Conservation (phyloP, 176 grass and related monocot species). For the Raddia distichophylla region DNA sequence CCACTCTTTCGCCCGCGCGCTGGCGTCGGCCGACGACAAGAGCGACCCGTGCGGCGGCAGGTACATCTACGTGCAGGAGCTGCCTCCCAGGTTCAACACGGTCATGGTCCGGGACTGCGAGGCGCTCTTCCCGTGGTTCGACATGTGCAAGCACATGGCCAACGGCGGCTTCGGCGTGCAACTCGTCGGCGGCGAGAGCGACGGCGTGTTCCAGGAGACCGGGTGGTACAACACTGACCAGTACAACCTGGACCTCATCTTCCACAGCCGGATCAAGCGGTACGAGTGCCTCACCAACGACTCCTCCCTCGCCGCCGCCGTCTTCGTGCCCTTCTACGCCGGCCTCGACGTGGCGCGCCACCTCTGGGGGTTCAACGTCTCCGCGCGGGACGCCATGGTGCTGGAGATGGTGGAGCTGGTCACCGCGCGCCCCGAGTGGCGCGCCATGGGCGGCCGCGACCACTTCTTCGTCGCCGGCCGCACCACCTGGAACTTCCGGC, state of each 20-base stretch:
- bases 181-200: slow-evolving; percentile 28
- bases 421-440: slow-evolving; percentile 58
- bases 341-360: slow-evolving; percentile 65
- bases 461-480: slow-evolving; percentile 84
- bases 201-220: slow-evolving; percentile 55
- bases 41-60: slow-evolving; percentile 68
- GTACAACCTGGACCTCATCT: slow-evolving; percentile 73
- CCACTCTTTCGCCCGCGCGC: slow-evolving; percentile 24
- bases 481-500: slow-evolving; percentile 78
- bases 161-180: slow-evolving; percentile 77
- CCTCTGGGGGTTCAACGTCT: slow-evolving; percentile 60
- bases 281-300: slow-evolving; percentile 92
- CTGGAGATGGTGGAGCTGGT: slow-evolving; percentile 45
- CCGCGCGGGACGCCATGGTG: slow-evolving; percentile 56
- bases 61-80: slow-evolving; percentile 84
- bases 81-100: slow-evolving; percentile 71
- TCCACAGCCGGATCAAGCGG: slow-evolving; percentile 74
- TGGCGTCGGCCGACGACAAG: slow-evolving; percentile 36
- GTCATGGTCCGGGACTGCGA: slow-evolving; percentile 66
- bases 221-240: slow-evolving; percentile 83
- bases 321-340: slow-evolving; percentile 87
- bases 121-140: slow-evolving; percentile 55
- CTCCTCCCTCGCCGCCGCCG: slow-evolving; percentile 58
- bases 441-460: slow-evolving; percentile 63
- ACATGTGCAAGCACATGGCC: slow-evolving; percentile 73